Conservation (phyloP, 2,329 filamentous ascomycete genomes). For the Xylariales sp. region DNA sequence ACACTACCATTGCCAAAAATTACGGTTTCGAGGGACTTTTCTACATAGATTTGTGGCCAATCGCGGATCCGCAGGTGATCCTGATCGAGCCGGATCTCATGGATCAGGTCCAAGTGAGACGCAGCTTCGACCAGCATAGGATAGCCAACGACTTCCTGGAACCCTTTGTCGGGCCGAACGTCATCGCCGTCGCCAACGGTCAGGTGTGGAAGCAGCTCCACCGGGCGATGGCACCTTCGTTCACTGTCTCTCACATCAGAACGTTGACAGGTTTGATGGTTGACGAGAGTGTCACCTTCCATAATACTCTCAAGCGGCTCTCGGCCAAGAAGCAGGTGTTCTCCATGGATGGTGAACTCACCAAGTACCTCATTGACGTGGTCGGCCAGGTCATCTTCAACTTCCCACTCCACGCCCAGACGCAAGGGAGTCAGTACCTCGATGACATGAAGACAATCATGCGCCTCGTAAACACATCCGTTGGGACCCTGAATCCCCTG, state of each 20-base stretch:
- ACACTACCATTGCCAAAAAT: conserved; percentile 17
- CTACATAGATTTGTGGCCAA: conserved; percentile 26
- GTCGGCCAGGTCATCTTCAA: conserved; percentile 26
- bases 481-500: conserved; percentile 17
- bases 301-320: conserved; percentile 10
- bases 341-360: neutral
- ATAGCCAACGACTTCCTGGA: conserved; percentile 15
- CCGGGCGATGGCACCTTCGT: conserved; percentile 21
- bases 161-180: conserved; percentile 15
- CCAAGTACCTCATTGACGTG: conserved; percentile 14
- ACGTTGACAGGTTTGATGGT: conserved; percentile 17
- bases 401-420: conserved; percentile 24
- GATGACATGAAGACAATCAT: conserved; percentile 14
- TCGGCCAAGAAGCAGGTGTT: conserved; percentile 9
- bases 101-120: conserved; percentile 17
- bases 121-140: conserved; percentile 13
- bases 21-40: conserved; percentile 23
- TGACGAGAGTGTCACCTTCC: conserved; percentile 19
- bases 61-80: conserved; percentile 20
- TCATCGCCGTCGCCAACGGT: conserved; percentile 20
- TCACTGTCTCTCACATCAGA: conserved; percentile 19
- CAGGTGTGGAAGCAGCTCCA: conserved; percentile 23
- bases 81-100: conserved; percentile 20
- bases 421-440: conserved; percentile 12
- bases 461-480: conserved; percentile 18